These are phyloP conservation scores for Dothiorella sarmentorum DNA, from an alignment of 2,329 filamentous ascomycete species.

Conservation along the genomic window DNA sequence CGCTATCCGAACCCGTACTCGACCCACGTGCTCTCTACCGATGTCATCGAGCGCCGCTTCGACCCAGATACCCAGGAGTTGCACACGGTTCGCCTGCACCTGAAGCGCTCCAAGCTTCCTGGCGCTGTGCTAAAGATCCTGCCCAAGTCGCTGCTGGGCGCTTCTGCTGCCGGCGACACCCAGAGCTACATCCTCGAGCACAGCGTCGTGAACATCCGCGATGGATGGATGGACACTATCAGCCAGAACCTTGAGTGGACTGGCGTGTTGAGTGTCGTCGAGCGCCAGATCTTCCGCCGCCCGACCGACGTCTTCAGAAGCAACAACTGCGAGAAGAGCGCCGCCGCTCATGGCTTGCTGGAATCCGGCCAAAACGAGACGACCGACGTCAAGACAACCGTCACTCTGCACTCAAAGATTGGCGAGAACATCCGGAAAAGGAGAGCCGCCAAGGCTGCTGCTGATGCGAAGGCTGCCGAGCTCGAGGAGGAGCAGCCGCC, in stretches of 20 bases:
- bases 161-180: conserved; percentile 56
- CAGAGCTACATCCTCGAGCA: conserved; percentile 79
- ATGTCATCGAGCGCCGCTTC: conserved; percentile 72
- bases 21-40: conserved; percentile 76
- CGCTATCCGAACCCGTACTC: conserved; percentile 85
- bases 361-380: conserved; percentile 29
- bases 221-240: conserved; percentile 81
- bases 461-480: conserved; percentile 37
- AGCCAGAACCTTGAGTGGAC: conserved; percentile 79
- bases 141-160: conserved; percentile 65
- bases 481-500: conserved; percentile 45
- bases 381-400: conserved; percentile 70
- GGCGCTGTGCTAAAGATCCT: conserved; percentile 71
- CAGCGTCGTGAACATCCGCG: conserved; percentile 71
- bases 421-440: conserved; percentile 62
- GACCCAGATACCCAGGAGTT: conserved; percentile 71
- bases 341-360: conserved; percentile 28
- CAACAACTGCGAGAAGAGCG: conserved; percentile 25
- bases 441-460: conserved; percentile 44
- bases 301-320: conserved; percentile 29
- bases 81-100: conserved; percentile 73
- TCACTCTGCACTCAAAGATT: conserved; percentile 68
- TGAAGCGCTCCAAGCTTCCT: conserved; percentile 78
- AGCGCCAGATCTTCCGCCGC: conserved; percentile 67
- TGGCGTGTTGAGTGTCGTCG: conserved; percentile 73